These are phyloP conservation scores for Candida caryicola DNA, from an alignment of 805 yeast species.

Conservation along the genomic window DNA sequence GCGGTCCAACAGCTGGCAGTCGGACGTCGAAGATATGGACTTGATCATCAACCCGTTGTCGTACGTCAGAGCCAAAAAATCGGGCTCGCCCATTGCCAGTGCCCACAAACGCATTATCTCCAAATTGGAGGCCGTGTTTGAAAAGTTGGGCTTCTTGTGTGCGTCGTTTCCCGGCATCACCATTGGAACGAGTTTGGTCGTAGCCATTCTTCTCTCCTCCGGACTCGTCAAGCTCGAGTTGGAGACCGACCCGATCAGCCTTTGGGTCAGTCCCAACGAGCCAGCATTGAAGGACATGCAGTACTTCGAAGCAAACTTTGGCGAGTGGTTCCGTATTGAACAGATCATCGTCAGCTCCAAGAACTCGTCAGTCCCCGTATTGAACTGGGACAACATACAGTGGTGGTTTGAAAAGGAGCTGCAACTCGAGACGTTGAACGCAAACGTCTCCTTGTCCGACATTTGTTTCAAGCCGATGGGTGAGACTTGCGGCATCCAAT, in stretches of 20 bases:
- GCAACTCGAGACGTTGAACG: conserved; percentile 35
- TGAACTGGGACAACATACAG: conserved; percentile 60
- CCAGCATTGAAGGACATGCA: conserved; percentile 64
- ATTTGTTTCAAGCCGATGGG: conserved; percentile 83
- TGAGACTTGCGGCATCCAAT: conserved; percentile 77
- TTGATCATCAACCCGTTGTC: background rate
- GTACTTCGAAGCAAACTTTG: conserved; percentile 76
- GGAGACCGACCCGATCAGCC: conserved; percentile 75
- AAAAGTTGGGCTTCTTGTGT: conserved; percentile 54
- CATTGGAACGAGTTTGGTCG: conserved; percentile 19
- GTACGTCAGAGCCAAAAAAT: background rate
- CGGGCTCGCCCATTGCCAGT: background rate
- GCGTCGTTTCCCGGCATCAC: conserved; percentile 52
- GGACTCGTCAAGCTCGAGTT: conserved; percentile 31
- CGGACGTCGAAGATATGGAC: conserved; percentile 1
- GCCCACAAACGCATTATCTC: conserved; percentile 6
- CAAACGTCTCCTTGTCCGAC: conserved; percentile 46
- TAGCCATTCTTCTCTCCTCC: conserved; percentile 37
- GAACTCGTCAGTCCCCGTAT: conserved; percentile 58
- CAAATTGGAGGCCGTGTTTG: conserved; percentile 35
- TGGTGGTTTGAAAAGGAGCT: conserved; percentile 91
- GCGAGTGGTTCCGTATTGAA: conserved; percentile 87
- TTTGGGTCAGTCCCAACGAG: conserved; percentile 87
- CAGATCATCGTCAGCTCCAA: conserved; percentile 66
- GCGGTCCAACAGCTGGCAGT: conserved; percentile 1